A percentile compares a stretch with the other conserved stretches of the same genome.
Conservation (phyloP, 208 protist species). For the Entamoeba moshkovskii region DNA sequence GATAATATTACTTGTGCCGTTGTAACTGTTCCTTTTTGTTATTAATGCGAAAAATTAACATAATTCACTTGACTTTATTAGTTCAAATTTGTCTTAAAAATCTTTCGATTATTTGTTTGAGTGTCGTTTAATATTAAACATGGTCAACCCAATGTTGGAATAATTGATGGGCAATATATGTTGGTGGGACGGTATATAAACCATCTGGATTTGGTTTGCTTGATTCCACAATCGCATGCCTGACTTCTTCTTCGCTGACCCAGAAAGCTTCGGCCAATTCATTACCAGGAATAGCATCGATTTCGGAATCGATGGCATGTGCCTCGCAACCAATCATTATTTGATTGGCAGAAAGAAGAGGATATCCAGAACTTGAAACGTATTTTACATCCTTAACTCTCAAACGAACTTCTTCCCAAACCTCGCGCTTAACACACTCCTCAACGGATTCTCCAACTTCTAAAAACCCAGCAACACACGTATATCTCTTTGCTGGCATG, state of each 20-base stretch:
- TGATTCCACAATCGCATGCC: neutral
- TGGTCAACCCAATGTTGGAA: neutral
- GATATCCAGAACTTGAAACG: neutral
- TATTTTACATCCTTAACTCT: neutral
- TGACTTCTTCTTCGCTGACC: neutral
- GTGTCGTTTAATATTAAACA: no score
- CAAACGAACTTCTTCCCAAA: neutral
- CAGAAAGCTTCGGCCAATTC: neutral
- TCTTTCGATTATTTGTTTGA: no score
- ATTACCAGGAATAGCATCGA: neutral
- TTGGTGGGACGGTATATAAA: neutral
- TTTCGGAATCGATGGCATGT: neutral
- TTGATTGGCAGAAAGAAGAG: neutral
- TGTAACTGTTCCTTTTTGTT: no score
- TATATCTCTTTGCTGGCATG: neutral
- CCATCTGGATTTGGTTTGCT: neutral
- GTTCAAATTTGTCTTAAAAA: no score
- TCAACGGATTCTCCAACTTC: neutral
- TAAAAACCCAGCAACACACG: neutral
- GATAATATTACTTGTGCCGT: slow-evolving; percentile 7
- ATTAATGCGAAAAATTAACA: no score
- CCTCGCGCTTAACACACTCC: neutral
- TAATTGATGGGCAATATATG: neutral
- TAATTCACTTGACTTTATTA: no score
- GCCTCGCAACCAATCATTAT: neutral